Base-by-base conservation (phyloP, 2,329 filamentous ascomycete genomes). In the Sporothrix luriei region DNA sequence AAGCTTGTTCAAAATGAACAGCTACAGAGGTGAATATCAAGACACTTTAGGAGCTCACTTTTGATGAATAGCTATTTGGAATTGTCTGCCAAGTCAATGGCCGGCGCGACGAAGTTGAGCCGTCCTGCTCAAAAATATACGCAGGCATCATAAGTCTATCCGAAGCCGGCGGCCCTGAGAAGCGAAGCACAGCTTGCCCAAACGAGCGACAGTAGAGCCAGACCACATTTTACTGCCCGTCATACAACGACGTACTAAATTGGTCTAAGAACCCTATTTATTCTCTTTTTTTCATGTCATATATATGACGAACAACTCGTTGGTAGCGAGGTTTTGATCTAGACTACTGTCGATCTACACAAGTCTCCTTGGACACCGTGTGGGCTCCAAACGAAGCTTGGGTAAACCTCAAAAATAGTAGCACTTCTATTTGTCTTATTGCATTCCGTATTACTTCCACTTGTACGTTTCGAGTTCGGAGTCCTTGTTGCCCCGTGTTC, bases 401-500 rank as follows among this genome's bases (percentile, higher is more conserved):
- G 14, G 2, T n/a, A 43, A 38, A 43, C 19, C 33, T 61, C 33
- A 21, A 59, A 59, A 61, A 61, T 61, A 61, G 33, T 29, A 33
- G 26, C 38, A 5, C 26, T 61, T 33, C 21, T 11, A 43, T 24
- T 62, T 26, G n/a, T n/a, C 9, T 40, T 16, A 62, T 62, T 62
- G 38, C 38, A 43, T 62, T 48, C 43, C 43, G 40, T 48, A 19
- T 26, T 48, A 19, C 10, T 26, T 19, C 4, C 6, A 33, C 33
- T 33, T 33, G 33, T 33, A 7, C 9, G 9, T 33, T 7, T 9
- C 33, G 5, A 16, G n/a, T 21, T 48, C 43, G 43, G 43, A 49
- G 24, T 48, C 21, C 16, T 48, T 62, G 40, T 62, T 29, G 24
- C 40, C 21, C 59, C 59, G 59, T 24, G 59, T 62, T 62, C 59